phyloP scores from a whole-genome alignment of 176 grass and related monocot genomes.

The Elymus sibiricus region DNA sequence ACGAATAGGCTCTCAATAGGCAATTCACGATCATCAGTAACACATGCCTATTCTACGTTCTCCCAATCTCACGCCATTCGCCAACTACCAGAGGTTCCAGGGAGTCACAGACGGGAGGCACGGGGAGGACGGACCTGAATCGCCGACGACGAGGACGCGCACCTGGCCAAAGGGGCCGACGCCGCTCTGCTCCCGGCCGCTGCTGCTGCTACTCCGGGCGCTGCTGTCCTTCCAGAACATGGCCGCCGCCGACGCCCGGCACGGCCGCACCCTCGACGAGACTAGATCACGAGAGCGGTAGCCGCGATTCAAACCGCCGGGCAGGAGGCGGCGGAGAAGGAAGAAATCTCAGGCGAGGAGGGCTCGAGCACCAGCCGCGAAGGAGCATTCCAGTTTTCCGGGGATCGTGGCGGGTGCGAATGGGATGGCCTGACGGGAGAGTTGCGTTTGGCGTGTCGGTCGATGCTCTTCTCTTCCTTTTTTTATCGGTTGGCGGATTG shows the following conservation, averaged over 20 bases:
- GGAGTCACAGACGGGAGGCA: not conserved
- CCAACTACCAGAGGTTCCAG: not conserved
- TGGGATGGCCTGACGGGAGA: not conserved
- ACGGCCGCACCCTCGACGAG: not conserved
- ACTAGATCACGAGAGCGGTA: not conserved
- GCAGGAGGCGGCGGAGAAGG: not conserved
- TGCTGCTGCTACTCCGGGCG: conserved; percentile 39
- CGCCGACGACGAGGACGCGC: conserved; percentile 86
- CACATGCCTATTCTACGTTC: not conserved
- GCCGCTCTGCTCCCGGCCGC: conserved; percentile 62
- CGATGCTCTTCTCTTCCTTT: not conserved
- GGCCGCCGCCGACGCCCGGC: conserved; percentile 8
- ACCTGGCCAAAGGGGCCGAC: conserved; percentile 75
- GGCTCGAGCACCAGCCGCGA: not conserved
- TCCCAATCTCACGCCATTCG: not conserved
- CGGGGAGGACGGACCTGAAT: conserved; percentile 51
- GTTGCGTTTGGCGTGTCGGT: not conserved
- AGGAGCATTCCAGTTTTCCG: not conserved
- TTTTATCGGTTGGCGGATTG: not conserved
- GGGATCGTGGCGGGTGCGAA: not conserved
- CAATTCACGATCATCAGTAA: not conserved
- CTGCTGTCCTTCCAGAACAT: conserved; percentile 83
- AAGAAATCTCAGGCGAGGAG: not conserved
- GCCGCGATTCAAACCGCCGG: conserved; percentile 8
- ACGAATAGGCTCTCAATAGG: not conserved